Evolutionary conservation across 768 basidiomycete species (phyloP).

Genomic region (Leccinum boreale): DNA sequence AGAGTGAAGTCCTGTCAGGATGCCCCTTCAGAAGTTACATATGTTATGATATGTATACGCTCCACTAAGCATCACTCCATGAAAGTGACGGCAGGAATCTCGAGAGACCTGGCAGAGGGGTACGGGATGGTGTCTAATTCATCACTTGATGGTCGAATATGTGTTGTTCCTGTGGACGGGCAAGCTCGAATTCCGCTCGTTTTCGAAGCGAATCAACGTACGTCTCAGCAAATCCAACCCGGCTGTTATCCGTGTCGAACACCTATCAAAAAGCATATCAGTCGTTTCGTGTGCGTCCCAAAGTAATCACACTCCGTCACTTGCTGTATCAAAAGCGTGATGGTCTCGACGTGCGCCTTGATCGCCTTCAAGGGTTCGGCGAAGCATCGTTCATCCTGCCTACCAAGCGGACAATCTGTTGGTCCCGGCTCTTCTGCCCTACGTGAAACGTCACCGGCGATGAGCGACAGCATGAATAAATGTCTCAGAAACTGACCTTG

Average conservation of each 20-base stretch:
- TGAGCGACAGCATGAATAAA: no score
- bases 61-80: slow-evolving; percentile 4
- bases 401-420: no score
- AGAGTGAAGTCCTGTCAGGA: not conserved
- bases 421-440: no score
- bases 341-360: no score
- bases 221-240: not conserved
- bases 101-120: not conserved
- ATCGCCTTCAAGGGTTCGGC: no score
- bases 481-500: no score
- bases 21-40: not conserved
- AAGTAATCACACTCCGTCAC: no score
- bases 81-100: not conserved
- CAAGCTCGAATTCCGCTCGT: not conserved
- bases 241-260: not conserved
- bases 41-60: not conserved
- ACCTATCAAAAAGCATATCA: not conserved
- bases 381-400: no score
- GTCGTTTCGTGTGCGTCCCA: not conserved
- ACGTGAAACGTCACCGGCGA: no score
- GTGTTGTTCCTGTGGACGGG: not conserved
- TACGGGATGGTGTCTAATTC: not conserved
- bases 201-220: not conserved
- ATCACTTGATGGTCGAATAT: not conserved
- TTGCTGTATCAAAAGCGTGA: no score